Conservation (phyloP, 2,329 filamentous ascomycete genomes). For the Podosphaera xanthii region DNA sequence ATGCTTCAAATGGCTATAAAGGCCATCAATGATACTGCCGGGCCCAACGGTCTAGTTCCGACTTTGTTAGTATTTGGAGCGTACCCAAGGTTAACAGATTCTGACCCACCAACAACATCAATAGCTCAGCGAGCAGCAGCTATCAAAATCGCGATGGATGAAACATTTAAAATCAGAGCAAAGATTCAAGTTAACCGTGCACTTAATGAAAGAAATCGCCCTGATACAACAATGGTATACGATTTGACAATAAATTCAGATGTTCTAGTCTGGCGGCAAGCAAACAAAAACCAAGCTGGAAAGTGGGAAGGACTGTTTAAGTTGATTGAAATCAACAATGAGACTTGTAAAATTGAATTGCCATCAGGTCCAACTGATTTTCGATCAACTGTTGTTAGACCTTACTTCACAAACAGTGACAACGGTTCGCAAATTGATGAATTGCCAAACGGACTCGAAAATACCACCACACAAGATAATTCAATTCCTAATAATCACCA, state of each 20-base stretch:
- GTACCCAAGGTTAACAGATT: not conserved
- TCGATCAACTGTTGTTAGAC: not conserved
- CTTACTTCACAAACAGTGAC: not conserved
- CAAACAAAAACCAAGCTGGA: not conserved
- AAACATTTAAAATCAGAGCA: constrained; percentile 1
- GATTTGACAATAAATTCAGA: constrained; percentile 1
- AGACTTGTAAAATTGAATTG: not conserved
- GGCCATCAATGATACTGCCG: not conserved
- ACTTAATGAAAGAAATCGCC: constrained; percentile 1
- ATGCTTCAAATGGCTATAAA: constrained; percentile 1
- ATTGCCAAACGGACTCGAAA: not conserved
- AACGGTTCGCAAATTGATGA: not conserved
- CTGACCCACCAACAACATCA: not conserved
- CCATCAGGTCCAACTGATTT: not conserved
- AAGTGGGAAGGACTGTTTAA: not conserved
- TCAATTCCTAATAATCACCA: too few species aligned
- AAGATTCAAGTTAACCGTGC: not conserved
- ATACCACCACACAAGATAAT: too few species aligned
- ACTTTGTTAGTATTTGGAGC: not conserved
- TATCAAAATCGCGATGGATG: constrained; percentile 4
- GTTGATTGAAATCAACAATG: not conserved
- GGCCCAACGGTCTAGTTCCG: not conserved
- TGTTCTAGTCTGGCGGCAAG: constrained; percentile 3
- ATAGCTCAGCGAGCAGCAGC: constrained; percentile 1
- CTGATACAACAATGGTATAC: not conserved